These are phyloP conservation scores for Naganishia friedmannii DNA, from an alignment of 768 basidiomycete species.

Conservation along the genomic window DNA sequence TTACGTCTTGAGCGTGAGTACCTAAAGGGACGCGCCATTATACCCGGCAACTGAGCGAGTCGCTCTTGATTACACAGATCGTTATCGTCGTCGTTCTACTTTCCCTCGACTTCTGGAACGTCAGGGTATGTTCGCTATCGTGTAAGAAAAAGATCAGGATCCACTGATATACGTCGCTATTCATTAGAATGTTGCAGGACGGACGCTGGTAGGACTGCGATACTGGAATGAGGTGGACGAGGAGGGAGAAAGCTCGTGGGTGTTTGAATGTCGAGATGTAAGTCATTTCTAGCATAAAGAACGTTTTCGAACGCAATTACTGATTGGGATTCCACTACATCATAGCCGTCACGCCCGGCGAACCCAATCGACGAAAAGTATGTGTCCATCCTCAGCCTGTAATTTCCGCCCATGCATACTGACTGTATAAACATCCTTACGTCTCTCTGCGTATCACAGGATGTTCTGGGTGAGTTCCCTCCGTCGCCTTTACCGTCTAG, in stretches of 20 bases:
- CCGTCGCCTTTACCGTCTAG: constrained; percentile 35
- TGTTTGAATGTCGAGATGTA: constrained; percentile 95
- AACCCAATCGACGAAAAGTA: constrained; percentile 85
- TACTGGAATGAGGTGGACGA: constrained; percentile 99
- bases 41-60: neutral
- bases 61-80: constrained; percentile 57
- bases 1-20: constrained; percentile 84
- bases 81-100: constrained; percentile 88
- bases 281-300: constrained; percentile 45
- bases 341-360: constrained; percentile 77
- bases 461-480: constrained; percentile 79
- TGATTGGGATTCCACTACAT: neutral
- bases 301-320: neutral
- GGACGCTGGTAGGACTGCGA: constrained; percentile 86
- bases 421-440: neutral
- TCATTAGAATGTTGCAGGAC: constrained; percentile 80
- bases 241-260: constrained; percentile 94
- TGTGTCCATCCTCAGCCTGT: constrained; percentile 40
- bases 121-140: constrained; percentile 61
- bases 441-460: constrained; percentile 55
- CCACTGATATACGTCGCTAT: neutral
- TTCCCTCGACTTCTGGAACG: constrained; percentile 99
- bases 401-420: neutral
- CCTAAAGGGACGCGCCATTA: neutral
- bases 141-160: neutral